Conservation (phyloP, 257 asterid genomes). For the Paraleonurus japonicus region DNA sequence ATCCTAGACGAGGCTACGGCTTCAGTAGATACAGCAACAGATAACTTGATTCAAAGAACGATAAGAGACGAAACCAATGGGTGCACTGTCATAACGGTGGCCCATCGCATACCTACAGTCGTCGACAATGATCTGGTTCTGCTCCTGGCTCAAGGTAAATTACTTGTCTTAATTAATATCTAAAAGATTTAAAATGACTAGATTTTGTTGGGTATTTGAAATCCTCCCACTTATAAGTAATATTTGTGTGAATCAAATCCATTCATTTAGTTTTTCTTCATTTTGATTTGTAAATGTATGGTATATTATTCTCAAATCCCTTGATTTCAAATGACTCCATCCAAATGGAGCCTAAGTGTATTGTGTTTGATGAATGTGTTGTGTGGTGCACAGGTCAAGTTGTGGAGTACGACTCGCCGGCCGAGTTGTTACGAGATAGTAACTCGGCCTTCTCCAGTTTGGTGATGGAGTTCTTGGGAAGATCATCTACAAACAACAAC, state of each 20-base stretch:
- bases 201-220: no score
- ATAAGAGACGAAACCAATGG: constrained; percentile 65
- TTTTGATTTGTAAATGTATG: no score
- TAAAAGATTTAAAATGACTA: no score
- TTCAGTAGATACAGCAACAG: constrained; percentile 69
- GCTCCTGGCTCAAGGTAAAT: constrained; percentile 75
- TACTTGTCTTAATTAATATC: not conserved
- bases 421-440: constrained; percentile 45
- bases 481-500: constrained; percentile 42
- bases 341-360: no score
- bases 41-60: constrained; percentile 67
- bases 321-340: no score
- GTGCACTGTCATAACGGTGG: constrained; percentile 81
- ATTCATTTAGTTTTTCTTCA: no score
- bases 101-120: constrained; percentile 85
- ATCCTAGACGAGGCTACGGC: constrained; percentile 87
- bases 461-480: constrained; percentile 63
- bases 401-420: constrained; percentile 66
- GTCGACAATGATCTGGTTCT: constrained; percentile 78
- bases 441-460: constrained; percentile 68
- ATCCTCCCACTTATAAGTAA: no score
- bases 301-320: no score
- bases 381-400: constrained; percentile 45
- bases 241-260: no score
- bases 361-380: not conserved